These are phyloP conservation scores for Yarrowia galli DNA, from an alignment of 1,139 yeast genomes.

Conservation along the genomic window DNA sequence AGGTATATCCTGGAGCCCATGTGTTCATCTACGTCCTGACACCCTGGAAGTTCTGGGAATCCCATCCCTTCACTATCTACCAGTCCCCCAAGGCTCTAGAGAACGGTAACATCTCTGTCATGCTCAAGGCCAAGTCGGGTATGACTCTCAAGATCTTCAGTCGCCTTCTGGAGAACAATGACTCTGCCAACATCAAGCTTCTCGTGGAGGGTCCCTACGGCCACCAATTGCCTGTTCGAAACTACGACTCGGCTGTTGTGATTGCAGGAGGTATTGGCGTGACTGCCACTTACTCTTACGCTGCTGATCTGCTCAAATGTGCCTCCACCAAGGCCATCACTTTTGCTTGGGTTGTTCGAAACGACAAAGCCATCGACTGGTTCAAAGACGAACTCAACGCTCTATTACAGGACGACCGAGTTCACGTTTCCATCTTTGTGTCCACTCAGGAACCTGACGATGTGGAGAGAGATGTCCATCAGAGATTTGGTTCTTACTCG, in stretches of 20 bases:
- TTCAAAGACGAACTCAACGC: constrained; percentile 50
- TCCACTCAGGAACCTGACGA: constrained; percentile 15
- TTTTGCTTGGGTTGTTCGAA: constrained; percentile 36
- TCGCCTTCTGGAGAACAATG: not conserved
- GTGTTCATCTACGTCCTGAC: constrained; percentile 63
- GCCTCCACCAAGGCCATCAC: constrained; percentile 32
- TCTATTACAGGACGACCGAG: constrained; percentile 38
- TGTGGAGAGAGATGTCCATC: constrained; percentile 1
- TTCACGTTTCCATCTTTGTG: constrained; percentile 32
- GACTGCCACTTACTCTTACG: constrained; percentile 56
- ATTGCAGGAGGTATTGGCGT: constrained; percentile 75
- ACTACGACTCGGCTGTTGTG: constrained; percentile 60
- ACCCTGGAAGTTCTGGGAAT: constrained; percentile 58
- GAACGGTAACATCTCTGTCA: constrained; percentile 46
- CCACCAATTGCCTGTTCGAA: constrained; percentile 56
- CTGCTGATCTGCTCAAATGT: constrained; percentile 40
- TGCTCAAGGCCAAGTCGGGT: constrained; percentile 49
- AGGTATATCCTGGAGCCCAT: constrained; percentile 63
- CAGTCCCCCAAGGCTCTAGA: constrained; percentile 40
- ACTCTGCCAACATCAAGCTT: constrained; percentile 44
- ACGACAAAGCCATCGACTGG: constrained; percentile 50
- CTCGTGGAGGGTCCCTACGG: constrained; percentile 68
- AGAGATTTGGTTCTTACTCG: constrained; percentile 45
- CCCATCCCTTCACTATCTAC: constrained; percentile 73
- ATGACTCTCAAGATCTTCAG: constrained; percentile 42